These are phyloP conservation scores for Phoma sp. DNA, from an alignment of 2,329 filamentous ascomycete species.

Conservation along the genomic window DNA sequence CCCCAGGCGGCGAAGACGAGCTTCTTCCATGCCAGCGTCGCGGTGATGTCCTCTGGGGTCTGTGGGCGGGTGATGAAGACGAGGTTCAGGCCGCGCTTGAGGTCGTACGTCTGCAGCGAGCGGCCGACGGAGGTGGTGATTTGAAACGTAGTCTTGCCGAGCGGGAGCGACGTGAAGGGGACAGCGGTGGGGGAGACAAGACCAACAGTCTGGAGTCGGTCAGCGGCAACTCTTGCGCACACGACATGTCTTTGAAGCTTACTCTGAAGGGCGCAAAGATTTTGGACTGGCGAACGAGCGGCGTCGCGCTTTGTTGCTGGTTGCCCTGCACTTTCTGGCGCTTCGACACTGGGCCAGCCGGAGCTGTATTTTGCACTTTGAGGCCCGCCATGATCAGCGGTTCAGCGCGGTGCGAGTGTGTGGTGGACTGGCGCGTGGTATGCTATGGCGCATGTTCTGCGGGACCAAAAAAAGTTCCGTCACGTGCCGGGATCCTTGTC, in stretches of 20 bases:
- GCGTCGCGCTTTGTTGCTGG: conserved; percentile 50
- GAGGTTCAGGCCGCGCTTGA: conserved; percentile 86
- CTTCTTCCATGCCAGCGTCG: conserved; percentile 86
- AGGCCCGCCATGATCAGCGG: conserved; percentile 53
- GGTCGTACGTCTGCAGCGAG: conserved; percentile 92
- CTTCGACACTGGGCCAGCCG: conserved; percentile 68
- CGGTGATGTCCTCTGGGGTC: conserved; percentile 84
- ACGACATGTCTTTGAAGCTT: conserved; percentile 46
- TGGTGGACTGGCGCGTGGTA: background rate
- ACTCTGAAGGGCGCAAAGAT: conserved; percentile 95
- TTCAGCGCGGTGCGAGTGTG: background rate
- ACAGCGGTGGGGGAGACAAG: conserved; percentile 89
- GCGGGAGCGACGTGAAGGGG: conserved; percentile 85
- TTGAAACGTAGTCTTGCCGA: conserved; percentile 95
- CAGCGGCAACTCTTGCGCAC: conserved; percentile 1
- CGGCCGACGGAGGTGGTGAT: conserved; percentile 93
- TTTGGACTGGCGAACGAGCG: conserved; percentile 63
- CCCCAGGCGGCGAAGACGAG: conserved; percentile 91
- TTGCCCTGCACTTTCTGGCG: conserved; percentile 54
- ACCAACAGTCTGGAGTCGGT: conserved; percentile 74
- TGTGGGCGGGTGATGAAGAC: conserved; percentile 93
- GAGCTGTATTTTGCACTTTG: conserved; percentile 55
- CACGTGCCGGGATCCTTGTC: too few relatives aligned
- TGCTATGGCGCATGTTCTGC: background rate
- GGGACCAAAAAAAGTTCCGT: background rate